phyloP scores from a whole-genome alignment of 2,329 filamentous ascomycete species.

The Aspergillus sclerotialis region DNA sequence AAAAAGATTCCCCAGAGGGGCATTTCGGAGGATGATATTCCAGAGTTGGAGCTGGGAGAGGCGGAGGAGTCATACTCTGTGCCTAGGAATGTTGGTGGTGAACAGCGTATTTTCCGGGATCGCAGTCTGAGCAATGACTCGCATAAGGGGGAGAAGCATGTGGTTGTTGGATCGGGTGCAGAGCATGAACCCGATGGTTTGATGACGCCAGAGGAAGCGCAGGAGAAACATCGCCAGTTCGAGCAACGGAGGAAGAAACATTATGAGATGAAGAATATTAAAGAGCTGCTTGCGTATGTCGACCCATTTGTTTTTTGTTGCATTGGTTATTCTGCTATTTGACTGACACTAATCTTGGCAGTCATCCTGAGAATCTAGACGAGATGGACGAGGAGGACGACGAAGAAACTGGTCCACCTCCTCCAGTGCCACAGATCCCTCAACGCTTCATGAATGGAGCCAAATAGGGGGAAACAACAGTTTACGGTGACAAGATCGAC shows the following conservation, averaged over 20 bases:
- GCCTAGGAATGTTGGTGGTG: conserved; percentile 19
- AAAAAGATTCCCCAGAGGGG: conserved; percentile 38
- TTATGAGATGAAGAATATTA: conserved; percentile 97
- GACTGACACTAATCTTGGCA: conserved; percentile 13
- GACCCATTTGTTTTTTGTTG: conserved; percentile 1
- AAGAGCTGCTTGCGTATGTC: conserved; percentile 71
- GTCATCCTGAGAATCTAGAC: conserved; percentile 59
- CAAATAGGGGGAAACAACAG: conserved; percentile 9
- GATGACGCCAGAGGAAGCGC: conserved; percentile 64
- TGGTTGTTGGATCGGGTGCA: conserved; percentile 60
- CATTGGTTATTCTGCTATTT: conserved; percentile 5
- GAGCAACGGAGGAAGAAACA: conserved; percentile 90
- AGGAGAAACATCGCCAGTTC: conserved; percentile 86
- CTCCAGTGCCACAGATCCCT: conserved; percentile 28
- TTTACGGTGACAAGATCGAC: no score
- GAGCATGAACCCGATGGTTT: conserved; percentile 36
- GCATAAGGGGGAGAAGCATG: conserved; percentile 59
- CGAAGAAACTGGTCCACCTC: conserved; percentile 25
- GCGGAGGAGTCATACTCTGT: conserved; percentile 66
- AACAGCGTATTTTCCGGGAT: conserved; percentile 38
- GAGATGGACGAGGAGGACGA: conserved; percentile 57
- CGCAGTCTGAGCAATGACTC: conserved; percentile 36
- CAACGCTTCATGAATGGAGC: conserved; percentile 18
- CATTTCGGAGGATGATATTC: conserved; percentile 68
- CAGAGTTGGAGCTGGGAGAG: conserved; percentile 84